phyloP scores from a whole-genome alignment of 1,284 basidiomycete species.

The Rugosomyces carneus region DNA sequence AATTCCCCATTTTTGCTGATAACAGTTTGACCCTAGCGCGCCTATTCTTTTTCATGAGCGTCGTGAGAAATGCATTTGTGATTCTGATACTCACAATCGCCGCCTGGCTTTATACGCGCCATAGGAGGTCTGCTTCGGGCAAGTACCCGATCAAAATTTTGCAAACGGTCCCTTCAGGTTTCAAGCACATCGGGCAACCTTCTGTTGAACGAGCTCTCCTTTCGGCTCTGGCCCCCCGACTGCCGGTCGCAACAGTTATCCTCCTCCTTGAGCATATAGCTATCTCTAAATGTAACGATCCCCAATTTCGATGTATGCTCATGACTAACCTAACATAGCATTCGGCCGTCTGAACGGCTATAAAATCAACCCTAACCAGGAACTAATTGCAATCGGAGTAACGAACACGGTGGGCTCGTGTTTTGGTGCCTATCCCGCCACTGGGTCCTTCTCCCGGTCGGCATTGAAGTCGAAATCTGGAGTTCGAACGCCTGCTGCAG shows the following conservation, averaged over 20 bases:
- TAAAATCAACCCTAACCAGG: slow-evolving; percentile 97
- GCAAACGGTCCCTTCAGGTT: slow-evolving; percentile 76
- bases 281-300: slow-evolving; percentile 76
- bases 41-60: slow-evolving; percentile 83
- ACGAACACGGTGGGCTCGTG: slow-evolving; percentile 82
- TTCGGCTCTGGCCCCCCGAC: slow-evolving; percentile 63
- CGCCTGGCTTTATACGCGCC: slow-evolving; percentile 76
- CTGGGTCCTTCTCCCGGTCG: slow-evolving; percentile 96
- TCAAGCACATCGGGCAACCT: slow-evolving; percentile 74
- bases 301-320: background rate
- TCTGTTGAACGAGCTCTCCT: slow-evolving; percentile 63
- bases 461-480: slow-evolving; percentile 96
- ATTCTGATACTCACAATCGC: slow-evolving; percentile 82
- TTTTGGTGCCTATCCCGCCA: slow-evolving; percentile 93
- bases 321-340: slow-evolving; percentile 38
- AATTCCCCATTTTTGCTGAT: background rate
- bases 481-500: slow-evolving; percentile 90
- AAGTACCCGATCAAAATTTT: slow-evolving; percentile 86
- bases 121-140: slow-evolving; percentile 50
- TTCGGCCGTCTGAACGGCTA: slow-evolving; percentile 96
- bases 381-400: slow-evolving; percentile 97
- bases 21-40: slow-evolving; percentile 42
- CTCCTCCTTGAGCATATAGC: slow-evolving; percentile 95
- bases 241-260: slow-evolving; percentile 93
- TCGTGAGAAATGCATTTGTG: slow-evolving; percentile 83